phyloP scores from a whole-genome alignment of 345 rosid genomes.

The Melastoma malabathricum region DNA sequence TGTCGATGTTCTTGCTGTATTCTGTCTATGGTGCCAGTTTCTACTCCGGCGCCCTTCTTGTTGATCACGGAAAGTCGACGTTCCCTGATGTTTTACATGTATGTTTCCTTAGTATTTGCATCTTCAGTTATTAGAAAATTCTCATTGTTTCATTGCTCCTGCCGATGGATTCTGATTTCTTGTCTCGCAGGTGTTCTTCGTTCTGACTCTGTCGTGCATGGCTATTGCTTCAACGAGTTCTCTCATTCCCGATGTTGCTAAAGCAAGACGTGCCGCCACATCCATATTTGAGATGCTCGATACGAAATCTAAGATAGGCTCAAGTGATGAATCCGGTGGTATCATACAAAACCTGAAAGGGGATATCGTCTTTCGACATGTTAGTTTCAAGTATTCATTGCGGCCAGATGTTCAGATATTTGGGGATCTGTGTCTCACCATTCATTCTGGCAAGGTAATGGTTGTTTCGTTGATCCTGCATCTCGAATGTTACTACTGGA shows the following conservation, averaged over 20 bases:
- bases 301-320: constrained; percentile 48
- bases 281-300: constrained; percentile 59
- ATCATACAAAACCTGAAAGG: constrained; percentile 40
- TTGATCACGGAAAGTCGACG: constrained; percentile 31
- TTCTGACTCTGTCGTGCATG: constrained; percentile 45
- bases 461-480: neutral
- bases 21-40: constrained; percentile 49
- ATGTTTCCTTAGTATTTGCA: constrained; percentile 2
- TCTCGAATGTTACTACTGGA: too few relatives aligned
- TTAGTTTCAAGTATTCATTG: constrained; percentile 63
- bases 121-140: neutral
- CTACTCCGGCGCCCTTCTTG: constrained; percentile 68
- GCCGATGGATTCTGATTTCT: neutral
- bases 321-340: constrained; percentile 56
- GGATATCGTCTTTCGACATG: constrained; percentile 50
- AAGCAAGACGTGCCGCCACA: constrained; percentile 52
- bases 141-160: neutral
- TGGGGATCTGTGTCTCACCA: constrained; percentile 40
- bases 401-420: constrained; percentile 67
- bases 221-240: constrained; percentile 69
- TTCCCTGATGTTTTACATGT: constrained; percentile 58
- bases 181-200: constrained; percentile 50
- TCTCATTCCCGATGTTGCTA: constrained; percentile 41
- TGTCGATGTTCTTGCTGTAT: constrained; percentile 42
- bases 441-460: constrained; percentile 59